Evolutionary conservation across 2,329 filamentous ascomycete genomes (phyloP).

Genomic region (Aspergillus oerlinghausenensis): DNA sequence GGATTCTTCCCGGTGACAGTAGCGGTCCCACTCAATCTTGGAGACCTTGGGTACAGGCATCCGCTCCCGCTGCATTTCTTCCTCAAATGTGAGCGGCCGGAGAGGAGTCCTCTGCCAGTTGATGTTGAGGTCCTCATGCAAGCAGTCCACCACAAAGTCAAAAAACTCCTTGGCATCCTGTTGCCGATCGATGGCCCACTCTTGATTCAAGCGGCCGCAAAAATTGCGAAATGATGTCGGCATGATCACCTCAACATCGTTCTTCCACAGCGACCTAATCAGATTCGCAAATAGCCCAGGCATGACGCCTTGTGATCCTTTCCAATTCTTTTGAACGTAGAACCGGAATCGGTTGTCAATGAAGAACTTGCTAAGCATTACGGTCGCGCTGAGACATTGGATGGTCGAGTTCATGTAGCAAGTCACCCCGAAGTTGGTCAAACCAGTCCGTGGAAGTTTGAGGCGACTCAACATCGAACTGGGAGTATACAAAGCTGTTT

Average conservation of each 20-base stretch:
- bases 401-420: slow-evolving; percentile 93
- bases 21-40: slow-evolving; percentile 68
- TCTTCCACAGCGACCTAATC: slow-evolving; percentile 59
- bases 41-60: slow-evolving; percentile 62
- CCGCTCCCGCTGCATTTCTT: slow-evolving; percentile 58
- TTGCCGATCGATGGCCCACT: slow-evolving; percentile 70
- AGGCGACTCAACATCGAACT: slow-evolving; percentile 41
- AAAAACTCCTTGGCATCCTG: slow-evolving; percentile 93
- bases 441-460: slow-evolving; percentile 62
- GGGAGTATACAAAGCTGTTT: slow-evolving; percentile 41
- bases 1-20: slow-evolving; percentile 66
- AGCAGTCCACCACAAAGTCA: slow-evolving; percentile 71
- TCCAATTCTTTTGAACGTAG: slow-evolving; percentile 61
- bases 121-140: slow-evolving; percentile 81
- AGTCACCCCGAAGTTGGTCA: slow-evolving; percentile 74
- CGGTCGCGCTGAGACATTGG: slow-evolving; percentile 74
- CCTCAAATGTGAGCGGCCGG: slow-evolving; percentile 53
- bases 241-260: slow-evolving; percentile 47
- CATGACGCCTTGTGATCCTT: slow-evolving; percentile 60
- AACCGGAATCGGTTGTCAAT: slow-evolving; percentile 57
- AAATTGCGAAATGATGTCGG: slow-evolving; percentile 63
- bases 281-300: slow-evolving; percentile 59
- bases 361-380: slow-evolving; percentile 59
- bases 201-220: slow-evolving; percentile 58
- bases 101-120: slow-evolving; percentile 58